Evolutionary conservation across 108 stramenopile genomes (phyloP), one percentile per base, ranked within the genome.

Genomic region (Nitzschia sp.): DNA sequence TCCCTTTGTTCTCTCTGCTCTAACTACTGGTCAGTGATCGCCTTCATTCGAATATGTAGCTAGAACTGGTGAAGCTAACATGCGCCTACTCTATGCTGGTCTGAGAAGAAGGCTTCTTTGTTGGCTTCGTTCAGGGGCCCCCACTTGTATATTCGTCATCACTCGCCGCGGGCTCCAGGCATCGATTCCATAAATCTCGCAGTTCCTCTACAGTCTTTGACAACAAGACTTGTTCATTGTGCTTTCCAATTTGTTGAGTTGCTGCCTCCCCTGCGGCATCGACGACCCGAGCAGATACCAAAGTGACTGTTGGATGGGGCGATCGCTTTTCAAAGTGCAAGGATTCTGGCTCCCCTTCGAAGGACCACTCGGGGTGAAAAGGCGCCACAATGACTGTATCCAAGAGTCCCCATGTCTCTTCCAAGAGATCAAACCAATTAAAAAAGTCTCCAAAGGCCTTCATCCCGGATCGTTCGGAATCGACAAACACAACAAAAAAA

Each of bases 321-420:
- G 78, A 81, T 6, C 70, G 71, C 61, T 91, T 91, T 72, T 91
- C 90, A 59, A 85, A 66, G 23, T 33, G 71, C 25, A 25, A 9
- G 4, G 30, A 34, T 28, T 36, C 66, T 35, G 30, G 28, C 19
- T 48, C 53, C 0, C 47, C 62, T 28, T 32, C 78, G 55, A 85
- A 91, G 66, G 45, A 41, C 90, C 90, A 88, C 9, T 63, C 53
- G 2, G 87, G 90, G 78, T 91, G 90, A 70, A 91, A 91, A 23
- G 90, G 85, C 19, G 90, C 90, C 21, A 85, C 47, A 22, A 87
- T 91, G 0, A 88, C 74, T 4, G 48, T n/a, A 48, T 75, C 69
- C 59, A 81, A 67, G n/a, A 80, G 31, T 9, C 50, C 69, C 59
- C 75, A 77, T 9, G 67, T 63, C 44, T 91, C 87, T 65, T 91